These are phyloP conservation scores for Trichoderma arundinaceum DNA, from an alignment of 2,329 filamentous ascomycete species.

Conservation along the genomic window DNA sequence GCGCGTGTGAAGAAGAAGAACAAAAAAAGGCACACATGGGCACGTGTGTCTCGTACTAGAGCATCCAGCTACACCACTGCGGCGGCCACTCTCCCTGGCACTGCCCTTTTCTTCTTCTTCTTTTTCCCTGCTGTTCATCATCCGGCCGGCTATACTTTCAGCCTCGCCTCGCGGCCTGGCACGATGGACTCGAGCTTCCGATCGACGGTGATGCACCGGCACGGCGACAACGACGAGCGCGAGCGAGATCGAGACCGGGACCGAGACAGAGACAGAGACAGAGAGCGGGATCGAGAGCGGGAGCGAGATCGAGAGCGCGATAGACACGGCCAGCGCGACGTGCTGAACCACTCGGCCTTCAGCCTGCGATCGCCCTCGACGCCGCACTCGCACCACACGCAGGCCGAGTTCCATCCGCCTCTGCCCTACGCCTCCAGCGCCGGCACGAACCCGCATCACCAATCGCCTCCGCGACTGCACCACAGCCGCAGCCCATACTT, in stretches of 20 bases:
- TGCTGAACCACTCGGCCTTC: slow-evolving; percentile 55
- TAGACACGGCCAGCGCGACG: slow-evolving; percentile 49
- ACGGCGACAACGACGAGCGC: slow-evolving; percentile 50
- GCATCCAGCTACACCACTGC: no score
- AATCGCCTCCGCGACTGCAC: slow-evolving; percentile 43
- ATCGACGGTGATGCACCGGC: slow-evolving; percentile 56
- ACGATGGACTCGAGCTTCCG: slow-evolving; percentile 56
- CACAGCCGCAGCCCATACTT: slow-evolving; percentile 46
- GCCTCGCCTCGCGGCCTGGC: slow-evolving; percentile 27
- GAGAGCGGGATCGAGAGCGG: slow-evolving; percentile 42
- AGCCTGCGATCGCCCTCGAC: slow-evolving; percentile 56
- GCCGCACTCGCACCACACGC: no score
- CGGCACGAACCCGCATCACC: slow-evolving; percentile 41
- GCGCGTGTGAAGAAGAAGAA: slow-evolving; percentile 10
- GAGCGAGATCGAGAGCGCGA: background rate
- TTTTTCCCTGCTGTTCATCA: background rate
- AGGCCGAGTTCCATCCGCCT: slow-evolving; percentile 48
- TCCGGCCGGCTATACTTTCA: background rate
- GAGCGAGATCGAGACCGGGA: slow-evolving; percentile 45
- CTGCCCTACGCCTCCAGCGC: slow-evolving; percentile 38
- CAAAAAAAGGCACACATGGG: slow-evolving; percentile 17
- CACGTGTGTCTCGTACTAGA: slow-evolving; percentile 19
- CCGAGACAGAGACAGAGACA: slow-evolving; percentile 37
- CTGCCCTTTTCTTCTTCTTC: no score
- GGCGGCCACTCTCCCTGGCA: no score